A percentile compares a stretch with the other conserved stretches of the same genome.
phyloP scores from a whole-genome alignment of 2,329 filamentous ascomycete genomes.

The Arthrobotrys sinensis region DNA sequence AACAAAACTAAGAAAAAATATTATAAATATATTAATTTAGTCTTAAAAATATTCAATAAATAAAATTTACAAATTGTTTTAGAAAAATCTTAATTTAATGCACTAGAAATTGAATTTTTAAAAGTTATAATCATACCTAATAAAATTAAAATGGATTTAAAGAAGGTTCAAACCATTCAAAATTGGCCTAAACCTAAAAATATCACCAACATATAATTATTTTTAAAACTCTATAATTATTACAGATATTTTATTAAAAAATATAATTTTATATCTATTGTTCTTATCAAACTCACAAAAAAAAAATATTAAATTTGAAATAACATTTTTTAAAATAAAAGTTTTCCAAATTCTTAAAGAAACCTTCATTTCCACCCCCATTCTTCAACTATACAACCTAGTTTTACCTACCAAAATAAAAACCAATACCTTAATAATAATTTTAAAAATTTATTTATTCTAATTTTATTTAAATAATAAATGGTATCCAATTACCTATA shows the following conservation, averaged over 20 bases:
- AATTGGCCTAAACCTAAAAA: conserved; percentile 27
- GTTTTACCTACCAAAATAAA: background rate
- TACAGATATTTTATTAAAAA: conserved; percentile 39
- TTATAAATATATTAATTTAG: conserved; percentile 14
- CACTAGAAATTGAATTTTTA: too few species aligned
- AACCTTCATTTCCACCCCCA: background rate
- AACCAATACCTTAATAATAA: conserved; percentile 2
- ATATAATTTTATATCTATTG: conserved; percentile 6
- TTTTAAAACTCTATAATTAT: too few species aligned
- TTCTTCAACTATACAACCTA: background rate
- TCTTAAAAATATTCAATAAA: too few species aligned
- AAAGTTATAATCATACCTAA: too few species aligned
- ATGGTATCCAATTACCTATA: too few species aligned
- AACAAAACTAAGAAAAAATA: conserved; percentile 5
- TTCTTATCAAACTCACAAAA: too few species aligned
- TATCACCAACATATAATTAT: conserved; percentile 12
- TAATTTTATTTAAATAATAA: conserved; percentile 36
- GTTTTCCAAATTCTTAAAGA: conserved; percentile 3
- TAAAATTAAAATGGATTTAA: too few species aligned
- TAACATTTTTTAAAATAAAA: too few species aligned
- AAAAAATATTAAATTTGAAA: too few species aligned
- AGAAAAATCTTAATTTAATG: too few species aligned
- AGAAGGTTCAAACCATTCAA: conserved; percentile 44
- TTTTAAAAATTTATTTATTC: conserved; percentile 29
- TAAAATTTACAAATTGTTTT: too few species aligned